Evolutionary conservation across 306 rosid genomes (phyloP).

Genomic region (Notholithocarpus densiflorus): DNA sequence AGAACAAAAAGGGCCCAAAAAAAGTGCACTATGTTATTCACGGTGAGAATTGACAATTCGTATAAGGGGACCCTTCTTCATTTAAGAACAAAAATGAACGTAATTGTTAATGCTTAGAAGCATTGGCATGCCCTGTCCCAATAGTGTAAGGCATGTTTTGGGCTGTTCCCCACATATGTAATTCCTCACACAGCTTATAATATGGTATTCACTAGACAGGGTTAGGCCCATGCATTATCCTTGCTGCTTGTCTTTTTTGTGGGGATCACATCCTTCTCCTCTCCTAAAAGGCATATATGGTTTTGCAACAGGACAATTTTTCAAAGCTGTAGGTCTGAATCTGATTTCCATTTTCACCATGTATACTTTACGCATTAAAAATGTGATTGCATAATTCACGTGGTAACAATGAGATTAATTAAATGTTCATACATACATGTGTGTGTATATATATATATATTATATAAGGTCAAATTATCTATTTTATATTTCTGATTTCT

Average conservation of each 20-base stretch:
- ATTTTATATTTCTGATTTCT: too few species aligned
- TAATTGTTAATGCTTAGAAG: constrained; percentile 12
- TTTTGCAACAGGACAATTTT: constrained; percentile 19
- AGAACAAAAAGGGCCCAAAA: neutral
- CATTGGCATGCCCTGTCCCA: constrained; percentile 30
- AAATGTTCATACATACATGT: too few species aligned
- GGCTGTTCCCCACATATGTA: constrained; percentile 35
- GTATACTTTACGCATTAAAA: too few species aligned
- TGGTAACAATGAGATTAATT: too few species aligned
- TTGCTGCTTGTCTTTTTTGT: constrained; percentile 21
- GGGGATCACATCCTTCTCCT: constrained; percentile 13
- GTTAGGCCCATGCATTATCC: constrained; percentile 45
- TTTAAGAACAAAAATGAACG: constrained; percentile 34
- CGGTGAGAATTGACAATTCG: too few species aligned
- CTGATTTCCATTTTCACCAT: neutral
- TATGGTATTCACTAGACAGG: constrained; percentile 29
- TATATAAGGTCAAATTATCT: too few species aligned
- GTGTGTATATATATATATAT: too few species aligned
- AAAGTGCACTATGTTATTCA: neutral
- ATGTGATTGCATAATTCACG: too few species aligned
- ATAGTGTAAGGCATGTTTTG: constrained; percentile 26
- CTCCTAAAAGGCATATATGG: constrained; percentile 1
- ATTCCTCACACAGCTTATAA: constrained; percentile 22
- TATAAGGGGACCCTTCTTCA: too few species aligned
- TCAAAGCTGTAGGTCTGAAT: constrained; percentile 15